Percentiles rank a stretch among this genome's conserved stretches.
These are phyloP conservation scores for Solanum pinnatisectum DNA, from an alignment of 257 asterid genomes.

Conservation along the genomic window DNA sequence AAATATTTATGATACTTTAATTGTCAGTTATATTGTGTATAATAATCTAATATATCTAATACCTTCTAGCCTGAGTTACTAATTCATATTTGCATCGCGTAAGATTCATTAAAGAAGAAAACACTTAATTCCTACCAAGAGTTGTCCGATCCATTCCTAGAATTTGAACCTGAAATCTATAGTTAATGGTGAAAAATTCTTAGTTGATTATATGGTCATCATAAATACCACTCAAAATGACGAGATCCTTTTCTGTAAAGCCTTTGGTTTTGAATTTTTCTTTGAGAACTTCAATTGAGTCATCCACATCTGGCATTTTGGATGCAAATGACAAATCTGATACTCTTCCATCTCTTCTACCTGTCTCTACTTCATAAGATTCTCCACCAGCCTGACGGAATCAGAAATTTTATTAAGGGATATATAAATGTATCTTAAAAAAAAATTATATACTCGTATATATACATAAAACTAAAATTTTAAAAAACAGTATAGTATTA, in stretches of 20 bases:
- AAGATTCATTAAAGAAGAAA: not conserved
- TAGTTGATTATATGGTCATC: not conserved
- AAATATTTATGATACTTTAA: not conserved
- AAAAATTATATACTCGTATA: too few species aligned
- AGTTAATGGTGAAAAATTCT: not conserved
- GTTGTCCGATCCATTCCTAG: not conserved
- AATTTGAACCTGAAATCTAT: not conserved
- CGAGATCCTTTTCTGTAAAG: constrained; percentile 26
- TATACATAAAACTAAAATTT: not conserved
- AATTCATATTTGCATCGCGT: not conserved
- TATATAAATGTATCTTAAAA: too few species aligned
- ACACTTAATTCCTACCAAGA: not conserved
- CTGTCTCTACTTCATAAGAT: constrained; percentile 32
- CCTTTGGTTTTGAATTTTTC: constrained; percentile 26
- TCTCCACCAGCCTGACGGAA: constrained; percentile 23
- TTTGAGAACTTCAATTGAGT: constrained; percentile 25
- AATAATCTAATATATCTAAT: not conserved
- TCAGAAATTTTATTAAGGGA: not conserved
- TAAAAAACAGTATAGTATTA: not conserved
- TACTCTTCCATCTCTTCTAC: constrained; percentile 37
- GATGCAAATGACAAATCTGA: constrained; percentile 16
- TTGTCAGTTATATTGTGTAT: not conserved
- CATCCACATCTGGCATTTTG: constrained; percentile 32
- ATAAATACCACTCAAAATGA: constrained; percentile 22
- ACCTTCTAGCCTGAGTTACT: not conserved